phyloP scores from a whole-genome alignment of 495 filamentous ascomycete species.

The Aspergillus asperescens region DNA sequence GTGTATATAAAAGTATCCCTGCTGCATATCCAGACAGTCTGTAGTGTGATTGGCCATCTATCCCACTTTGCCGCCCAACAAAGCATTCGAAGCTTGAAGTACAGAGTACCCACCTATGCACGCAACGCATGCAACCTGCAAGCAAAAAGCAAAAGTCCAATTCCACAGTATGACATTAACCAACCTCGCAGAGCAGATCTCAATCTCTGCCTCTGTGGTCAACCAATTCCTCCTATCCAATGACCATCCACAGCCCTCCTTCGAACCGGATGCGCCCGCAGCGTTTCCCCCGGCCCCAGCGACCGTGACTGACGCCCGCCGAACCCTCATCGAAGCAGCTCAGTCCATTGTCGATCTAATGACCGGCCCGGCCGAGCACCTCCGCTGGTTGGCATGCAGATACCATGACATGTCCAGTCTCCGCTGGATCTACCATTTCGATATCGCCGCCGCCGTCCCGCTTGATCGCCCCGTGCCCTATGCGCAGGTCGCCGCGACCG shows the following conservation, averaged over 20 bases:
- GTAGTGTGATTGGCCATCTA: no score
- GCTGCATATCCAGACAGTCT: no score
- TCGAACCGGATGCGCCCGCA: not conserved
- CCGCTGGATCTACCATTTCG: constrained; percentile 7
- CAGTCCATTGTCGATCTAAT: not conserved
- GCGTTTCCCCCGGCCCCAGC: not conserved
- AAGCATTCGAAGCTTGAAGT: no score
- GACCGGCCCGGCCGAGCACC: not conserved
- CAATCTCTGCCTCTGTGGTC: not conserved
- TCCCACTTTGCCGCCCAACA: no score
- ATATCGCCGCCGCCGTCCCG: not conserved
- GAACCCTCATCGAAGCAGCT: not conserved
- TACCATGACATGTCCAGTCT: constrained; percentile 5
- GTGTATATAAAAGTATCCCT: no score
- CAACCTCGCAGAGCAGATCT: not conserved
- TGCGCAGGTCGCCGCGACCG: not conserved
- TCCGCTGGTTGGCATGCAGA: not conserved
- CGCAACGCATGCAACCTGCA: not conserved
- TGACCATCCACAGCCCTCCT: not conserved
- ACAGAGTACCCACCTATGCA: no score
- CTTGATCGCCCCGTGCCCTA: not conserved
- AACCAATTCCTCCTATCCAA: constrained; percentile 1
- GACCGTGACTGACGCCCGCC: not conserved
- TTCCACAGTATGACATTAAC: not conserved
- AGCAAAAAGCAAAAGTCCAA: not conserved